Percentiles rank a stretch among this genome's conserved stretches.
These are phyloP conservation scores for Leccinum rimulosum DNA, from an alignment of 768 basidiomycete genomes.

Conservation along the genomic window DNA sequence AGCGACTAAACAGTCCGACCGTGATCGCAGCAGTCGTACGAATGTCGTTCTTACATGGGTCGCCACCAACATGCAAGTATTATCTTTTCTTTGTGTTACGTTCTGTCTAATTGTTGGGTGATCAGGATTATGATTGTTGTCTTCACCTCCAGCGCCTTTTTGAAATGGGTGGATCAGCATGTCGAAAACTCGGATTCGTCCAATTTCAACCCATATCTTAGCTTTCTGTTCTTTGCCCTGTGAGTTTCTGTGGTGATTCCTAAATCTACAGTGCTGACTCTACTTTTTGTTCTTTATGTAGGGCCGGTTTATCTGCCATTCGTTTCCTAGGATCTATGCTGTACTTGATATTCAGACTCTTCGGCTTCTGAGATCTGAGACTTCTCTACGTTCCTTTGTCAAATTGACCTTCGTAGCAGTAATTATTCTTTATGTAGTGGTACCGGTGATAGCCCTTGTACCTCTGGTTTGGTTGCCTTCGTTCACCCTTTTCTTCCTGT, in stretches of 20 bases:
- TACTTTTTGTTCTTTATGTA: slow-evolving; percentile 23
- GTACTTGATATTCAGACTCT: slow-evolving; percentile 74
- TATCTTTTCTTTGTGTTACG: neutral
- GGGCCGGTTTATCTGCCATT: slow-evolving; percentile 76
- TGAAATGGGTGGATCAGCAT: slow-evolving; percentile 64
- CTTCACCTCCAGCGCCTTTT: slow-evolving; percentile 77
- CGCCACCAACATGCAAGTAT: slow-evolving; percentile 76
- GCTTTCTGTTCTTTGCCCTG: slow-evolving; percentile 73
- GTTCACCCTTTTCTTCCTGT: slow-evolving; percentile 3
- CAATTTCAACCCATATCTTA: slow-evolving; percentile 86
- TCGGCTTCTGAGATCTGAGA: slow-evolving; percentile 37
- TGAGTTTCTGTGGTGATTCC: slow-evolving; percentile 24
- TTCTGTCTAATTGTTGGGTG: neutral
- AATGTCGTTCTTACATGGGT: slow-evolving; percentile 85
- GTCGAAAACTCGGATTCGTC: slow-evolving; percentile 48
- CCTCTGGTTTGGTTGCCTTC: neutral
- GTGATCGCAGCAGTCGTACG: slow-evolving; percentile 78
- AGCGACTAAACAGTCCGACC: slow-evolving; percentile 86
- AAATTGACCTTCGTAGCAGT: slow-evolving; percentile 5
- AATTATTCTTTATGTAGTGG: slow-evolving; percentile 4
- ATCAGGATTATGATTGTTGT: slow-evolving; percentile 64
- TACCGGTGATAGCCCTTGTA: slow-evolving; percentile 10
- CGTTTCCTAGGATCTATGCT: slow-evolving; percentile 77
- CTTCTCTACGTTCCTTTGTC: neutral
- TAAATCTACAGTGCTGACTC: slow-evolving; percentile 2